These are phyloP conservation scores for Monilinia fructicola DNA, from an alignment of 2,329 filamentous ascomycete genomes.

Conservation along the genomic window DNA sequence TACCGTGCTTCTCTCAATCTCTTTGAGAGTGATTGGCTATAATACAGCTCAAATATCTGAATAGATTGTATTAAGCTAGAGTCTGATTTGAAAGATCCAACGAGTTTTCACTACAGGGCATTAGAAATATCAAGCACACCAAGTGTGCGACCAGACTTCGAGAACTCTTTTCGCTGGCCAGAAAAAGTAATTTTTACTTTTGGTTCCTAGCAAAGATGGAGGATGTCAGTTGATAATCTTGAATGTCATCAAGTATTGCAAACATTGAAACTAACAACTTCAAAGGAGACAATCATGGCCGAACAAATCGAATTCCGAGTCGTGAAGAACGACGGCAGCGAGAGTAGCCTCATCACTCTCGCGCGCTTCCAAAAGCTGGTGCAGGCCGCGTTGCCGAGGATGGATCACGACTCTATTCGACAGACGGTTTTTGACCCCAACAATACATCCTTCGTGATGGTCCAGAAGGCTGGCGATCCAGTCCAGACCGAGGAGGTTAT, in stretches of 20 bases:
- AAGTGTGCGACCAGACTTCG: not conserved
- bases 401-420: not conserved
- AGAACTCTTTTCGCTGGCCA: not conserved
- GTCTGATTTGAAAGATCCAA: not conserved
- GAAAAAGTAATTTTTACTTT: not conserved
- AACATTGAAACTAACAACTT: not conserved
- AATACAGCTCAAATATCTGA: not conserved
- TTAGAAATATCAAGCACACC: not conserved
- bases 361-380: constrained; percentile 1
- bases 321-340: not conserved
- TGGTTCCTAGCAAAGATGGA: not conserved
- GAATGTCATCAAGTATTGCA: not conserved
- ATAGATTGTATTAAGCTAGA: not conserved
- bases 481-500: not conserved
- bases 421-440: not conserved
- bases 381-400: not conserved
- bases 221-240: not conserved
- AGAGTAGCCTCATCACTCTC: not conserved
- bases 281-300: not conserved
- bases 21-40: not conserved
- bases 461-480: not conserved
- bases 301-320: not conserved
- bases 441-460: constrained; percentile 1
- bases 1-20: not conserved
- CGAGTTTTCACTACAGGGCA: not conserved